These are phyloP conservation scores for Clonostachys rosea DNA, from an alignment of 2,329 filamentous ascomycete species.

Conservation along the genomic window DNA sequence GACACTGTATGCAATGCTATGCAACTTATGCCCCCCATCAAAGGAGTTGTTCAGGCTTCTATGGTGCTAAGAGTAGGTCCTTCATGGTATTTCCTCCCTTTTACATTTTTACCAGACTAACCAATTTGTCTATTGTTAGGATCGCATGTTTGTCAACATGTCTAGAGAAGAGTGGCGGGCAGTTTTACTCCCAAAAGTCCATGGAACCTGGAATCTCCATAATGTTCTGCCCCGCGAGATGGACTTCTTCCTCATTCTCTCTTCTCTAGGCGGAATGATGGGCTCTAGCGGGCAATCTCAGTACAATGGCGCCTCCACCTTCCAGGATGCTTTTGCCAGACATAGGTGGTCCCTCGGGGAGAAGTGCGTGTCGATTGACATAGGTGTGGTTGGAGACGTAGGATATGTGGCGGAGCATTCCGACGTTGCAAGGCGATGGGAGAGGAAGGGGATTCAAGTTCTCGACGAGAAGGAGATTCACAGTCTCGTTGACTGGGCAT, in stretches of 20 bases:
- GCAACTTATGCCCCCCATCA: constrained; percentile 10
- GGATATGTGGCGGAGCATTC: no score
- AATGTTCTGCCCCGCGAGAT: constrained; percentile 1
- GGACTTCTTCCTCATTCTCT: constrained; percentile 10
- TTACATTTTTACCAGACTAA: no score
- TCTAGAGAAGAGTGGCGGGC: constrained; percentile 12
- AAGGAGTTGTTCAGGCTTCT: constrained; percentile 27
- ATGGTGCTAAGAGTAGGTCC: no score
- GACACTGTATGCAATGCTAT: not conserved
- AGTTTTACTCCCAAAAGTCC: constrained; percentile 17
- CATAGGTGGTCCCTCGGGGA: constrained; percentile 7
- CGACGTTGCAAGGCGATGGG: no score
- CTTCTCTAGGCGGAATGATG: constrained; percentile 18
- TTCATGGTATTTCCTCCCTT: no score
- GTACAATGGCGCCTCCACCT: constrained; percentile 25
- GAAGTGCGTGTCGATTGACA: not conserved
- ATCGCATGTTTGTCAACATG: constrained; percentile 14
- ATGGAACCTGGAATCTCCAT: constrained; percentile 17
- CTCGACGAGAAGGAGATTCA: no score
- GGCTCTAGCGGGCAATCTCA: constrained; percentile 21
- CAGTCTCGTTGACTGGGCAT: no score
- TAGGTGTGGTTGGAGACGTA: not conserved
- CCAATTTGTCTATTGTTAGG: constrained; percentile 3
- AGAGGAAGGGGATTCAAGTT: no score
- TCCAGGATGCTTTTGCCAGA: constrained; percentile 21